Base-by-base conservation (phyloP, 495 filamentous ascomycete genomes). In the Opeltia flavorubescens region DNA sequence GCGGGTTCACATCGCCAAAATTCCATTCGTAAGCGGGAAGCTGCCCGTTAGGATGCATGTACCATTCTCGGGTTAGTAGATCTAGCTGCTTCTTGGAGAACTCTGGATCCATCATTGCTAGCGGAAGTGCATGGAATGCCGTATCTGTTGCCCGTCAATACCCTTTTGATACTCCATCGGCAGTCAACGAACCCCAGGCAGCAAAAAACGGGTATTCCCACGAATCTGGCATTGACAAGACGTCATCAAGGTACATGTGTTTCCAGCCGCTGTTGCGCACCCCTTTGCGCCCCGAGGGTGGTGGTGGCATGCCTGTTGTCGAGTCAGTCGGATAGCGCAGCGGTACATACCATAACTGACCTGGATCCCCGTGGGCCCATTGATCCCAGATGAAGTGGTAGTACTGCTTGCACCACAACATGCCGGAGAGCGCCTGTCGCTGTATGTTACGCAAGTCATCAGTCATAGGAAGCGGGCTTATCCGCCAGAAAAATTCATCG, bases 141-240 rank as follows among this genome's bases (percentile, higher is more conserved):
- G 86, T 88, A 56, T 96, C 89, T 44, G 23, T 3, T 27, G 3
- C 11, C 24, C 4, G 27, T 44, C 18, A 44, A 20, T 20, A 11
- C 11, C 21, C n/a, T 39, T 21, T n/a, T n/a, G n/a, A n/a, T n/a
- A n/a, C n/a, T n/a, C n/a, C n/a, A n/a, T n/a, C n/a, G n/a, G n/a
- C n/a, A n/a, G 18, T 15, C 35, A 39, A 39, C 35, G 21, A 8
- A 44, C 41, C 44, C 89, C 89, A 96, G 1, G 89, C 89, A 12
- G 89, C 89, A 61, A 96, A 96, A 70, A 96, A 96, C 0, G 89
- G 89, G 58, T 96, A 96, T 57, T 96, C 89, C 89, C 89, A 96
- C 0, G 86, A 94, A 56, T 96, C 89, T 4, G 89, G 89, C 89
- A 96, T 95, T 0, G 88, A 94, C 2, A 96, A 66, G 34, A 96